Base-by-base conservation (phyloP, 805 yeast species). In the Wickerhamiella galacta region DNA sequence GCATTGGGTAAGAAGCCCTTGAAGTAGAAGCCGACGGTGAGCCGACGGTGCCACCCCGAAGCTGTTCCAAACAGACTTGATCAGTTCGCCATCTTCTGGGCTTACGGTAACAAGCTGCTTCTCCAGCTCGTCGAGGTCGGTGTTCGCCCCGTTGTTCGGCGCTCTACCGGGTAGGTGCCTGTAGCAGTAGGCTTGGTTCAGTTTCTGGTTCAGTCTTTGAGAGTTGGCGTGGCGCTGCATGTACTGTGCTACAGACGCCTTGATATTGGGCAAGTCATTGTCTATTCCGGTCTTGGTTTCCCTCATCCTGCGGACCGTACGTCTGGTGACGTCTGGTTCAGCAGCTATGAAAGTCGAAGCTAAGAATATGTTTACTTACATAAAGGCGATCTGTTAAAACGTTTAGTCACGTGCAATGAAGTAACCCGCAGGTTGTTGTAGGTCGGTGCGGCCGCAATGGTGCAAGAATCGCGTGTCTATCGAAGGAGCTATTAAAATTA, bases 1-100 rank as follows among this genome's bases (percentile, higher is more conserved):
- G 53, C 96, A 82, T 52, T 82, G 93, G 4, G 81, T 64, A 28
- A 90, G 58, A 22, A 90, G 56, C 1, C 96, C 95, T 49, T 78
- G 77, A 31, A 90, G 56, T 1, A 87, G 79, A 28, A 87, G 59
- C 31, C 70, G 68, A 34, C 95, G 62, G 48, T 77, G 80, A 28
- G 64, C 68, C 24, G 64, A 56, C 4, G 77, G 80, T 17, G 87
- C 78, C 28, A 77, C 80, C 33, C 74, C 66, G 53, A 82, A 87
- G 7, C 75, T 68, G 4, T 82, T 71, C 90, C 95, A 81, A 12
- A 81, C 78, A 41, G 76, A 81, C 25, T 75, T 66, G 18, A 87
- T 72, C 14, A 81, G 80, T 42, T 74, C 74, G 44, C 75, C 77
- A 49, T 81, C 94, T n/a, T 64, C 51, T 4, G 85, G 40, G 6